Base-by-base conservation (phyloP, 306 rosid species). In the Sicyos baderoa region DNA sequence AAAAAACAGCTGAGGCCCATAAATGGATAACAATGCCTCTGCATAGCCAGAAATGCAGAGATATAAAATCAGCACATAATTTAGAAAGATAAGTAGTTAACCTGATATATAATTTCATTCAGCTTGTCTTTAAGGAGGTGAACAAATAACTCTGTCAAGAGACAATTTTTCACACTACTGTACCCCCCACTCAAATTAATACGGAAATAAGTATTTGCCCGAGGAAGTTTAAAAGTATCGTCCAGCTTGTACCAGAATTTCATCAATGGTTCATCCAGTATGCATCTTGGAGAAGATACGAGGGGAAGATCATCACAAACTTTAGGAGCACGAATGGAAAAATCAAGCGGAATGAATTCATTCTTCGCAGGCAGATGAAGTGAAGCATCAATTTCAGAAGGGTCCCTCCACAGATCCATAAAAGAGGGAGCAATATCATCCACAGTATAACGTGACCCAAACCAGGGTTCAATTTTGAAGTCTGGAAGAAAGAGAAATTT, bases 161-260 rank as follows among this genome's bases (percentile, higher is more conserved):
- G 82, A 75, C 85, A 88, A 72, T 68, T 88, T 86, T 73, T 88
- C 25, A 74, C 77, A 16, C 79, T 69, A 59, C 71, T 87, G 74
- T 83, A 85, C 76, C 91, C 97, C 65, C 97, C 94, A 79, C 88
- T 93, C 88, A 88, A 79, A 88, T 83, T 88, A 74, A 93, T 86
- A 75, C 85, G 93, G 69, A 93, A 88, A 81, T 86, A 89, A 49
- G 98, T 80, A 82, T 86, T 85, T 75, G 94, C 98, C 70, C 98
- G 96, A 17, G 98, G 98, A 82, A 89, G 81, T 82, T 80, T 89
- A 79, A 93, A 93, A 44, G 87, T 75, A 48, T 56, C 45, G 68
- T 93, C 98, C 54, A 81, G 85, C 85, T 88, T 89, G 91, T 93
- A 85, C 98, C 98, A 93, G 74, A 89, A 81, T 86, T 88, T 93